Base-by-base conservation (phyloP, 805 yeast species). In the Kuraishia piskuri region DNA sequence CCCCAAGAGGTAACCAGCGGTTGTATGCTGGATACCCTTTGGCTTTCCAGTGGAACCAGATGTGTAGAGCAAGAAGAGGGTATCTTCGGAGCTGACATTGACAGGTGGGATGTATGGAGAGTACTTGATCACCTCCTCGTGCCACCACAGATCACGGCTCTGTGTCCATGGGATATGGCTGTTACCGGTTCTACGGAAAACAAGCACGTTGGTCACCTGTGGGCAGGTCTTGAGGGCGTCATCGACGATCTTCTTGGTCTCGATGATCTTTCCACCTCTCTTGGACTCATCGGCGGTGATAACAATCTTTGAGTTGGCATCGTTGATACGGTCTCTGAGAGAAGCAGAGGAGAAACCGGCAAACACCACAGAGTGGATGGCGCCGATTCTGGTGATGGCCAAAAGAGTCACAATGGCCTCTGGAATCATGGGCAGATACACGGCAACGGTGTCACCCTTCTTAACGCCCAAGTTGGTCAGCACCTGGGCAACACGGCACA, bases 21-120 rank as follows among this genome's bases (percentile, higher is more conserved):
- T 87, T 48, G 86, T 70, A 70, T 88, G 96, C 57, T 81, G 86
- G 49, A 88, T 85, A 68, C 96, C 96, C 73, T 88, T 88, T 66
- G 96, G 96, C 57, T 87, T 82, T 58, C 96, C 96, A 12, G 96
- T 88, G 22, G 92, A 86, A 53, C 96, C 96, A 19, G 92, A 86
- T 47, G 95, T 88, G 69, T 88, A 88, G 59, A 88, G 77, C 69
- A 88, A 75, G 71, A 88, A 88, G 63, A 88, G 72, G 49, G 92
- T 88, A 68, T 88, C 91, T 70, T 88, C 95, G n/a, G 91, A 69
- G 64, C 77, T 77, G 55, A 87, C 89, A 23, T 90, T 83, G 49
- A 77, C 83, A 22, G 90, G 86, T n/a, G 94, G 85, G 60, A 71
- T 72, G 70, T 85, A 88, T 48, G 85, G 80, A 53, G 84, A 77